phyloP scores from a whole-genome alignment of 257 asterid species.

The Parsonsia alboflavescens region DNA sequence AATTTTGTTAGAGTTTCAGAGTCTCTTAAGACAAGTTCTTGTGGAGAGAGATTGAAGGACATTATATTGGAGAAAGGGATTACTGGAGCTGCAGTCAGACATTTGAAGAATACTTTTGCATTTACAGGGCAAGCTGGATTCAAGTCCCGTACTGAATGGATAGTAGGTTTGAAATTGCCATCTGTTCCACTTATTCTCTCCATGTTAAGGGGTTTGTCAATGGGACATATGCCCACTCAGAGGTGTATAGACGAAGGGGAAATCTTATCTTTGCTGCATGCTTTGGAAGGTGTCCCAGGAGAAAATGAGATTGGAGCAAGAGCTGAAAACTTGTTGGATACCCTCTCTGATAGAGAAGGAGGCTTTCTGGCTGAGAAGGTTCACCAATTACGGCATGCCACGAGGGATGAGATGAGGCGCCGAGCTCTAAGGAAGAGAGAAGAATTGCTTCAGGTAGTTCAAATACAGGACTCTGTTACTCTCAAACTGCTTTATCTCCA shows the following conservation, averaged over 20 bases:
- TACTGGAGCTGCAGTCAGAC: conserved; percentile 69
- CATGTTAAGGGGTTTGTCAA: conserved; percentile 89
- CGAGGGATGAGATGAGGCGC: conserved; percentile 95
- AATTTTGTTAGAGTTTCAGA: conserved; percentile 95
- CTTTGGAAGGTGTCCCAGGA: conserved; percentile 91
- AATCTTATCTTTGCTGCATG: conserved; percentile 79
- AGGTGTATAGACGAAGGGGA: conserved; percentile 78
- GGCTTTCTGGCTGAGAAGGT: conserved; percentile 82
- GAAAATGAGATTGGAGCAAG: conserved; percentile 97
- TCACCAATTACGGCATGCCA: conserved; percentile 75
- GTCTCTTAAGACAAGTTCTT: conserved; percentile 90
- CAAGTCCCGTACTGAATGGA: conserved; percentile 72
- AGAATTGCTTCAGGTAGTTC: conserved; percentile 79
- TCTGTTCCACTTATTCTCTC: conserved; percentile 92
- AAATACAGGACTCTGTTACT: conserved; percentile 6
- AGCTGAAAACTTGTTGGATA: conserved; percentile 97
- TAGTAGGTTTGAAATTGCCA: conserved; percentile 63
- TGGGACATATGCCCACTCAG: conserved; percentile 95
- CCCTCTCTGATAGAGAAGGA: conserved; percentile 84
- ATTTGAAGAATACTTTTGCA: conserved; percentile 74
- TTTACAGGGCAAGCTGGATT: conserved; percentile 70
- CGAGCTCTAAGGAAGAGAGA: conserved; percentile 81
- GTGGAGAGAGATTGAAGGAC: conserved; percentile 97
- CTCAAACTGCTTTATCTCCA: neutral
- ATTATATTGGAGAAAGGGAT: conserved; percentile 93